Evolutionary conservation across 1,284 basidiomycete species (phyloP), one percentile per base, ranked within the genome.

Genomic region (Irpex sp.): DNA sequence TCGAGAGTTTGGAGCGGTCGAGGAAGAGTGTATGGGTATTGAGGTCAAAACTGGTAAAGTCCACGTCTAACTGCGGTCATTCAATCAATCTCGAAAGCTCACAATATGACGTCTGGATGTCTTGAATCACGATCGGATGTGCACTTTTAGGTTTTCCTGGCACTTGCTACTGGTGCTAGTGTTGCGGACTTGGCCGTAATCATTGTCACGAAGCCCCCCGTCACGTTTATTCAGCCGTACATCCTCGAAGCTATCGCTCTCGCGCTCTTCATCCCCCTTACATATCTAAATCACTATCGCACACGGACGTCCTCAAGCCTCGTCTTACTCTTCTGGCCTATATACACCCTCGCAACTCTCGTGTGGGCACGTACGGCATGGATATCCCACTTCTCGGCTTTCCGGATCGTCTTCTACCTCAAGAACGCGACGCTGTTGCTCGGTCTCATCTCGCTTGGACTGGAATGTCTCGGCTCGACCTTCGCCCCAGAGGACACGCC

Each of bases 311-410:
- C 95, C 0, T 96, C 94, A 0, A 84, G 91, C 0, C 74, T 88
- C 21, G 77, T 96, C 34, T 83, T 98, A 21, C 76, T 97, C 59
- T 96, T 94, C 76, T 97, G 93, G 90, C 92, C 95, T 0, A 59
- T 83, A 3, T 93, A 95, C 69, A 62, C 85, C 8, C 36, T 84
- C 19, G 78, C 79, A 0, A 71, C 86, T 0, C 71, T 79, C 3
- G 73, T 94, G 26, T 87, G 89, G 82, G 78, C 88, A 0, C 83
- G 92, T 3, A 93, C 93, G 0, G 72, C 81, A 51, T 69, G 84
- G 37, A 64, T 66, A 2, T 68, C 67, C 9, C 72, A 74, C 21
- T 69, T 72, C 2, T 69, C 72, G 2, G 54, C 74, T 0, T 64
- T 72, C 0, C 73, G 76, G 1, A 61, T 79, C 3, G 67, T 85